Percentiles rank a stretch among this genome's conserved stretches.
Conservation (phyloP, 768 basidiomycete genomes). For the Exsudoporus frostii region DNA sequence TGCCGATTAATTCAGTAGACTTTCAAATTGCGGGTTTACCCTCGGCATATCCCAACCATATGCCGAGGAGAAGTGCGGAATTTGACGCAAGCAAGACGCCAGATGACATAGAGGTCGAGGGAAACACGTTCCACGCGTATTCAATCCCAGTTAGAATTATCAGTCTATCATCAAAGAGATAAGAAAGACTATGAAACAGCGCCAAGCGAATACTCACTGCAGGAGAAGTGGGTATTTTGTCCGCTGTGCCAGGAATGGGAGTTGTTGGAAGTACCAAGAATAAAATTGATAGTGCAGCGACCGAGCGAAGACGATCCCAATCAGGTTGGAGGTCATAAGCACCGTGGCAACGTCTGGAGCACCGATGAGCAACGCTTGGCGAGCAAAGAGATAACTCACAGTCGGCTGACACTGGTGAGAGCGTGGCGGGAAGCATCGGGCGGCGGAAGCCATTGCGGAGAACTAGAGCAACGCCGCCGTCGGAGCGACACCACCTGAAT, state of each 20-base stretch:
- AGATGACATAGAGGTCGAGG: constrained; percentile 72
- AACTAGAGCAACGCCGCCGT: constrained; percentile 63
- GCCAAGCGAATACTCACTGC: constrained; percentile 46
- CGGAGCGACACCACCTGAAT: constrained; percentile 69
- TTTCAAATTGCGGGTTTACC: constrained; percentile 23
- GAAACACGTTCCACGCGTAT: constrained; percentile 87
- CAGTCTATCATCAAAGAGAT: constrained; percentile 42
- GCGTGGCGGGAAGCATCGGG: constrained; percentile 49
- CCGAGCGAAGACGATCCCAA: constrained; percentile 88
- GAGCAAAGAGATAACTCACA: constrained; percentile 43
- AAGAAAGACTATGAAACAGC: constrained; percentile 1
- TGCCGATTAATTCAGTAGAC: not conserved
- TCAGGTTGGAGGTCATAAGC: constrained; percentile 86
- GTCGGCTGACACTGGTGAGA: constrained; percentile 50
- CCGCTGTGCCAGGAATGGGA: constrained; percentile 80
- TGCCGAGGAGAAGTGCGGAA: constrained; percentile 47
- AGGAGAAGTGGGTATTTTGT: constrained; percentile 58
- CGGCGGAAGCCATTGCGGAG: constrained; percentile 50
- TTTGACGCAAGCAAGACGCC: constrained; percentile 51
- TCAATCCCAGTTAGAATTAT: constrained; percentile 61
- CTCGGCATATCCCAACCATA: constrained; percentile 50
- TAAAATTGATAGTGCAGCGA: constrained; percentile 99
- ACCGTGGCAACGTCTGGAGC: constrained; percentile 69
- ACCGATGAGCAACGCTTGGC: constrained; percentile 13
- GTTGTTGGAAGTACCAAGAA: constrained; percentile 91